Base-by-base conservation (phyloP, 495 filamentous ascomycete genomes). In the Aspergillus ostianus region DNA sequence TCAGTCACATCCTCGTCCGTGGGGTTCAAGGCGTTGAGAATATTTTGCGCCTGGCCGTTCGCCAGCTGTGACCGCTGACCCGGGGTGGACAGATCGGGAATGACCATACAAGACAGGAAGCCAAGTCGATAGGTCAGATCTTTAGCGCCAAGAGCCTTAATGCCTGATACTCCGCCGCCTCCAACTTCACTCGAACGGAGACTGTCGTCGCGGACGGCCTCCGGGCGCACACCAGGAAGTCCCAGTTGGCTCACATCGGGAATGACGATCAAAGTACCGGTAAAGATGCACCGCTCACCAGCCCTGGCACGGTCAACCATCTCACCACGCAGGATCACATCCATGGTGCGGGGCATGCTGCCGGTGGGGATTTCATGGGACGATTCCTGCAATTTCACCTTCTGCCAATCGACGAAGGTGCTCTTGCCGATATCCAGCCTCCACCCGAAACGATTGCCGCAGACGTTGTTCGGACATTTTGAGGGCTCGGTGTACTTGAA, bases 371-470 rank as follows among this genome's bases (percentile, higher is more conserved):
- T 99, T 72, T 99, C 94, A 18, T 92, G 93, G 54, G 91, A 94
- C 71, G 97, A 98, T 75, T 99, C 94, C 73, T 99, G 94, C 30
- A 98, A 88, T 53, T 95, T 87, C 21, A 98, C 90, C 70, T 98
- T 98, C 64, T 99, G 94, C 94, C 94, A 99, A 74, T 99, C 94
- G 20, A 98, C 89, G 67, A 99, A 99, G 3, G 93, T 96, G 70
- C 92, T 97, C 72, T 97, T 94, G 48, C 91, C 84, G 69, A 99
- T 98, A 64, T 99, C 93, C 6, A 99, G 78, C 23, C 91, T 85
- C 94, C 94, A 99, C 19, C 89, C 92, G 51, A 82, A 75, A 26
- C 93, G 87, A 77, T 99, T 99, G 57, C 85, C 85, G 68, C 94
- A 99, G n/a, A 82, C 87, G n/a, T 80, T 63, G 65, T 97, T 98